Base-by-base conservation (phyloP, 2,329 filamentous ascomycete genomes). In the Plenodomus lindquistii region DNA sequence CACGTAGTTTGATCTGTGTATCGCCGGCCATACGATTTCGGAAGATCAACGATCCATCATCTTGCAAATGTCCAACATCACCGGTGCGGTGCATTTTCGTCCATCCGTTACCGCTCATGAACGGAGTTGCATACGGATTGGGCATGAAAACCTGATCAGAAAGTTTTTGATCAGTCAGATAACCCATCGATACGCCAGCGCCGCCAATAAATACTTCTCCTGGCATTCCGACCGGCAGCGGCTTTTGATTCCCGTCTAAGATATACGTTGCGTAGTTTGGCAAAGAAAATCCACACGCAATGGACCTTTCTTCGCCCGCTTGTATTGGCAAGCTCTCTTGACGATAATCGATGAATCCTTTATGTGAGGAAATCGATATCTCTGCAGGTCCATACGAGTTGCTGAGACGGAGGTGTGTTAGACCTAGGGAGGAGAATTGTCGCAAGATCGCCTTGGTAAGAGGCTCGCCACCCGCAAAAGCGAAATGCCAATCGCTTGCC, bases 1-100 rank as follows among this genome's bases (percentile, higher is more conserved):
- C 77, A 2, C 70, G 64, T 1, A 81, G 59, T 54, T 81, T 81
- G 51, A 81, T 60, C 37, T 78, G 72, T 0, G 70, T 75, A 42
- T 79, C 76, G 2, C 57, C 56, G 10, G 27, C 43, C 1, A 54
- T 44, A 0, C 60, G 44, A 6, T 56, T 50, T 7, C 45, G 2
- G 41, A 69, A 39, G 0, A 79, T 46, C 0, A 60, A 48, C 2
- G 22, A 4, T 0, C 77, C 76, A 27, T 77, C 67, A 0, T 48
- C 17, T 0, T 42, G 38, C 15, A 78, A 54, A 0, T 63, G 60
- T 0, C 73, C 77, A 8, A 47, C 52, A 45, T 80, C 77, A 1
- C 76, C 76, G 10, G 72, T 75, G 2, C 62, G 61, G 51, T 75
- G 72, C 48, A 76, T 65, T 2, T 27, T 55, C 0, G 46, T 63